phyloP scores from a whole-genome alignment of 2,329 filamentous ascomycete species.

The Stachybotrys echinatus region DNA sequence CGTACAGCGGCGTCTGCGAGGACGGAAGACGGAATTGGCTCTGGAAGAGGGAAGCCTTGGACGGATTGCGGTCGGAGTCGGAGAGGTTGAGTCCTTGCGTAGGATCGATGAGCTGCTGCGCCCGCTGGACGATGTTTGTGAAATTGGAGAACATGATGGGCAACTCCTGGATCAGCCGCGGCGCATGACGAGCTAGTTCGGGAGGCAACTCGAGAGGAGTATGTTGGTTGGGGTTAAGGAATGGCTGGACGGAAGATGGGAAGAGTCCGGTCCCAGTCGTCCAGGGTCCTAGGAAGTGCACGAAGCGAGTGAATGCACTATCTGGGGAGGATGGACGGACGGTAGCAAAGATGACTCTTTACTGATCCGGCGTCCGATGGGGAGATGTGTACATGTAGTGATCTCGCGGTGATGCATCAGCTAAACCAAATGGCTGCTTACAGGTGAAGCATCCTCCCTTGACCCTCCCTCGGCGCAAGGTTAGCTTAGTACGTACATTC shows the following conservation, averaged over 20 bases:
- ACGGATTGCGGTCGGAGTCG: slow-evolving; percentile 73
- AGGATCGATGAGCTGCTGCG: slow-evolving; percentile 90
- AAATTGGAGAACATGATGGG: slow-evolving; percentile 53
- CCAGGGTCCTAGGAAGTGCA: not conserved
- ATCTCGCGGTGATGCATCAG: not conserved
- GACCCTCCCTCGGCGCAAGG: not conserved
- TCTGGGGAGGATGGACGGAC: no score
- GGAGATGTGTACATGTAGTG: no score
- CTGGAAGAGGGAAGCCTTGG: slow-evolving; percentile 89
- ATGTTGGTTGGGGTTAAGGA: not conserved
- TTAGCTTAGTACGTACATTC: no score
- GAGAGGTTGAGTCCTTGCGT: slow-evolving; percentile 70
- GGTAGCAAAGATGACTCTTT: no score
- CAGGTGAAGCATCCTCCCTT: not conserved
- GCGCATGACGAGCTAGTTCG: slow-evolving; percentile 29
- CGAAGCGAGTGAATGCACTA: not conserved
- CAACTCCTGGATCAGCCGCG: slow-evolving; percentile 25
- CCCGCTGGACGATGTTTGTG: slow-evolving; percentile 86
- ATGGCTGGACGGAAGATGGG: not conserved
- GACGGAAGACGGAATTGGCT: slow-evolving; percentile 93
- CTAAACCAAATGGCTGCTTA: not conserved
- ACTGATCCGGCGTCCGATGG: no score
- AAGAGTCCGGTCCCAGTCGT: not conserved
- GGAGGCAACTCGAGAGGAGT: no score
- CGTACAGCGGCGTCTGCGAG: slow-evolving; percentile 87